Evolutionary conservation across 192 early-diverging fungal species (phyloP), one percentile per base, ranked within the genome.

Genomic region (Linnemannia exigua): DNA sequence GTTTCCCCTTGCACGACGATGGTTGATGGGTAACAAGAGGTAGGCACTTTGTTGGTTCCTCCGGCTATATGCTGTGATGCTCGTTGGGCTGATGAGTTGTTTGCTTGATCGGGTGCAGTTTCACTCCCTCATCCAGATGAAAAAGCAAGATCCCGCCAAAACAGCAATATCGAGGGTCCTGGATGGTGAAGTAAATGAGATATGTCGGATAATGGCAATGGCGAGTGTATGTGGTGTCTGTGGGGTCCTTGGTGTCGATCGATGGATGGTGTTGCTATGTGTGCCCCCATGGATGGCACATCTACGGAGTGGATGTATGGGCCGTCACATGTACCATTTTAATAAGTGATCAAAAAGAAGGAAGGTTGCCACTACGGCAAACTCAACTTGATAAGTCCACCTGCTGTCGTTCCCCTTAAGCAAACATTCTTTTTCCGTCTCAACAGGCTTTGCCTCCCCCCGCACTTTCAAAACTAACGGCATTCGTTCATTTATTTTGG

Each of bases 291-390:
- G 71, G 35, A 73, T 48, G 16, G 48, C 28, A 28, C 19, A n/a
- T 22, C 35, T 36, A 37, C 68, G 20, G 35, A 4, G 20, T 70
- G 68, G 68, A 70, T 70, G 68, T 17, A 70, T 70, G 68, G 38
- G 35, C 68, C 68, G 35, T 63, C 20, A 76, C 61, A 37, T 50
- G 79, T 80, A 80, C 79, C 79, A 80, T 80, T 74, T 74, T 74
- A 80, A 54, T 46, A 74, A 66, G 67, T 79, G 72, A 63, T 74
- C 72, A 78, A 78, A 80, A 72, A 80, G 74, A 74, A 72, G 74
- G 79, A 48, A 74, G 41, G 79, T 63, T 63, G 28, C 58, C 58
- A 63, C 58, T 63, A 63, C 58, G 28, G 58, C 14, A n/a, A 9
- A 11, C 58, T 31, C 58, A 33, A n/a, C 25, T 14, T 63, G 58